Base-by-base conservation (phyloP, 1,284 basidiomycete species). In the Thelephora terrestris region DNA sequence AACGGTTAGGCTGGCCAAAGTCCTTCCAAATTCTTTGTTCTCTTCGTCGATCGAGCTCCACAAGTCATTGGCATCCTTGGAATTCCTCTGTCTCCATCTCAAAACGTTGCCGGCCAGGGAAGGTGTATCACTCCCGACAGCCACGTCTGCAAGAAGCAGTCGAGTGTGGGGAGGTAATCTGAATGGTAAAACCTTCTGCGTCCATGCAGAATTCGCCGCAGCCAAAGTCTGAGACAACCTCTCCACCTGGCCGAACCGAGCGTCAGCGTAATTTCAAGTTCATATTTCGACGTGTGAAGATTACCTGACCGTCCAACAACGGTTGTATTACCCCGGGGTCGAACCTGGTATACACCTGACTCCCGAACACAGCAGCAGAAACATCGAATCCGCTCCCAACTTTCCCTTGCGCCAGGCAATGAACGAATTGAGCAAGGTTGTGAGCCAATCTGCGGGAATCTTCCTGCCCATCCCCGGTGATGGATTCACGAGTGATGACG, bases 301-400 rank as follows among this genome's bases (percentile, higher is more conserved):
- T 57, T 23, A 58, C 71, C 54, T 59, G 61, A 47, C 73, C 69
- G 49, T 71, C 75, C 88, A 94, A 88, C 53, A 91, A 63, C 38
- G 71, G 71, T 58, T 79, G 71, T 48, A 88, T 64, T 35, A 90
- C 76, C 20, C 67, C 62, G 1, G 91, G 88, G 53, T 85, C 80
- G 65, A 99, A 99, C 43, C 95, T 79, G 36, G 80, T 85, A 66
- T 98, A 99, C 4, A 93, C 61, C 57, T 99, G 95, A 59, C 91
- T 94, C 7, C 96, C 96, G 68, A 89, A 99, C 3, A 93, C 86
- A 0, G 95, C 94, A 0, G 91, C 81, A 20, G 91, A 85, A 43
- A 99, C 90, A 62, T 99, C 96, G 66, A 99, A 99, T 1, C 96
- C 96, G 55, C 87, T 91, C 34, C 96, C 96, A 14, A 99, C 84